Evolutionary conservation across 441 rosid genomes (phyloP).

Genomic region (Bruguiera hainesii): DNA sequence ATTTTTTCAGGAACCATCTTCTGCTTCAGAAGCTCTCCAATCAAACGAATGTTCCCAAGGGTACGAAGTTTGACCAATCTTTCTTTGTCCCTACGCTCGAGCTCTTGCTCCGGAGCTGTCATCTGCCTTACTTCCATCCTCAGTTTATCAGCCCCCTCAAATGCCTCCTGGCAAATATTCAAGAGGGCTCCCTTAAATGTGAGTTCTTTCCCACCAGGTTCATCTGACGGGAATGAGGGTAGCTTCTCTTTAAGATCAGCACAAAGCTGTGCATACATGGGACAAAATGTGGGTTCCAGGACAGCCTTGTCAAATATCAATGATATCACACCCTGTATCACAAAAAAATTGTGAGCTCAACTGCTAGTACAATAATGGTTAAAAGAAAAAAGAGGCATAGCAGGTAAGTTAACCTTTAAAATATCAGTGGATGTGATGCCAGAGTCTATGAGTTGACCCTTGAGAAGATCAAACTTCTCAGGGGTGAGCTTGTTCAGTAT

Average conservation of each 20-base stretch:
- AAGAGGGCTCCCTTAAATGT: slow-evolving; percentile 68
- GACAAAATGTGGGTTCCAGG: slow-evolving; percentile 75
- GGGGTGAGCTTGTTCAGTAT: slow-evolving; percentile 92
- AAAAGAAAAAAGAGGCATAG: neutral
- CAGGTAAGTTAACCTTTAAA: slow-evolving; percentile 40
- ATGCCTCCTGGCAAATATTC: slow-evolving; percentile 71
- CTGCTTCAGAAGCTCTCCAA: slow-evolving; percentile 80
- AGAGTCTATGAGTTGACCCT: slow-evolving; percentile 73
- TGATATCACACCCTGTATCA: slow-evolving; percentile 57
- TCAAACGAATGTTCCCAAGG: slow-evolving; percentile 65
- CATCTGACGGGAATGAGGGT: slow-evolving; percentile 68
- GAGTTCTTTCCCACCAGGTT: slow-evolving; percentile 56
- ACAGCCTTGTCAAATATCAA: slow-evolving; percentile 75
- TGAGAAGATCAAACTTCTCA: slow-evolving; percentile 84
- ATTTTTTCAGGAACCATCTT: slow-evolving; percentile 72
- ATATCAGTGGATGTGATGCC: slow-evolving; percentile 71
- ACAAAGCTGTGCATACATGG: slow-evolving; percentile 74
- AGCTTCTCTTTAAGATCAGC: slow-evolving; percentile 58
- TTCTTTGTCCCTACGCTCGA: slow-evolving; percentile 68
- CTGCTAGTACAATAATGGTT: neutral
- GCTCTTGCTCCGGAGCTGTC: slow-evolving; percentile 60
- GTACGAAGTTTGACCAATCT: slow-evolving; percentile 60
- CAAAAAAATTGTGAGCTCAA: slow-evolving; percentile 11
- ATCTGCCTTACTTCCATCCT: slow-evolving; percentile 57
- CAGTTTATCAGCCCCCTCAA: slow-evolving; percentile 64